Evolutionary conservation across 169 alveolate genomes (phyloP).

Genomic region (Eimeria necatrix): DNA sequence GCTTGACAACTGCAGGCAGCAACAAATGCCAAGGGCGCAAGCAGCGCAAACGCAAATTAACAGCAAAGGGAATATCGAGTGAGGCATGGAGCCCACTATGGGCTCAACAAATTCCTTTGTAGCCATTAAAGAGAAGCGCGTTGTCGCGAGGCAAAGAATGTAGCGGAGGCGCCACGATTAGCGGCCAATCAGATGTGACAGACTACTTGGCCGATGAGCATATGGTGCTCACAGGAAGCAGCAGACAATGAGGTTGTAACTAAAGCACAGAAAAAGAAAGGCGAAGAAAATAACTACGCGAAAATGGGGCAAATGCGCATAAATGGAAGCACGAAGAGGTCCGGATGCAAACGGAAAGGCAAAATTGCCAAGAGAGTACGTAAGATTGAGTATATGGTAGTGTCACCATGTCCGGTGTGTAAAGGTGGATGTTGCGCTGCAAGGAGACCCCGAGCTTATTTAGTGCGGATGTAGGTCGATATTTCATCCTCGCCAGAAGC

Average conservation of each 20-base stretch:
- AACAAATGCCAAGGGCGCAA: background rate
- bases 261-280: background rate
- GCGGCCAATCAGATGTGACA: too few relatives aligned
- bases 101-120: too few relatives aligned
- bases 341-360: too few relatives aligned
- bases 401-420: slow-evolving; percentile 48
- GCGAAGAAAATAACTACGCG: background rate
- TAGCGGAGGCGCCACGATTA: too few relatives aligned
- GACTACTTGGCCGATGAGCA: too few relatives aligned
- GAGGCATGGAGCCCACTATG: background rate
- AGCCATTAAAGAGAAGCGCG: too few relatives aligned
- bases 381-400: background rate
- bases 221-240: background rate
- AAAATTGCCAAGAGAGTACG: background rate
- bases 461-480: slow-evolving; percentile 56
- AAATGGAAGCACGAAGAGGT: too few relatives aligned
- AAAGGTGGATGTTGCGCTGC: slow-evolving; percentile 55
- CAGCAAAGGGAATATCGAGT: background rate
- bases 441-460: slow-evolving; percentile 62
- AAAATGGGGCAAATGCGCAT: background rate
- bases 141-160: too few relatives aligned
- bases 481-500: slow-evolving; percentile 24
- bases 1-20: slow-evolving; percentile 50
- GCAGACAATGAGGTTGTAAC: background rate
- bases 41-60: background rate